Percentiles rank a stretch among this genome's conserved stretches.
These are phyloP conservation scores for Cryptococcus sp. DNA, from an alignment of 1,284 basidiomycete species.

Conservation along the genomic window DNA sequence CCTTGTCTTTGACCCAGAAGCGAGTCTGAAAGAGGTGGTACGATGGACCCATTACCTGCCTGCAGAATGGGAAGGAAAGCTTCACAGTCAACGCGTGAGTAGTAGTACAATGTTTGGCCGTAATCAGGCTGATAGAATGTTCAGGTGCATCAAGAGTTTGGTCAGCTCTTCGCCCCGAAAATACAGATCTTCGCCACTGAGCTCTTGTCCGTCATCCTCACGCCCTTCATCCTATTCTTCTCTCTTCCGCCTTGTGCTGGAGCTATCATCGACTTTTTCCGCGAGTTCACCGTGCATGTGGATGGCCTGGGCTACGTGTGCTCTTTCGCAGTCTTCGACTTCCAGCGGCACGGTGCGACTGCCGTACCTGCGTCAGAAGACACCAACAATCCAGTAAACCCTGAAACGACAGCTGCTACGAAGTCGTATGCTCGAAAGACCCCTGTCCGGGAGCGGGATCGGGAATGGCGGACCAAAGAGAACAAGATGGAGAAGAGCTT, in stretches of 20 bases:
- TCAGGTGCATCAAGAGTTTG: constrained; percentile 85
- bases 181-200: constrained; percentile 83
- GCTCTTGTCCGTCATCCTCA: constrained; percentile 84
- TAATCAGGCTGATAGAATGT: background rate
- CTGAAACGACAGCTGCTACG: background rate
- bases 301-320: constrained; percentile 96
- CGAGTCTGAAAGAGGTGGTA: constrained; percentile 86
- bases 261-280: constrained; percentile 90
- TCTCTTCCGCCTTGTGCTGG: constrained; percentile 85
- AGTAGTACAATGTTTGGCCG: background rate
- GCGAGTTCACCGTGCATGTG: constrained; percentile 94
- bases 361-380: background rate
- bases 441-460: background rate
- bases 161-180: constrained; percentile 86
- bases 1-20: constrained; percentile 87
- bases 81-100: constrained; percentile 81
- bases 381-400: background rate
- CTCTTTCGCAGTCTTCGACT: constrained; percentile 97
- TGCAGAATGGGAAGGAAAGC: constrained; percentile 79
- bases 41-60: constrained; percentile 95
- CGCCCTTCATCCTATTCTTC: constrained; percentile 91
- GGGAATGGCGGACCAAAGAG: constrained; percentile 64
- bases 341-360: constrained; percentile 74
- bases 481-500: constrained; percentile 99
- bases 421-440: background rate